A percentile compares a stretch with the other conserved stretches of the same genome.
These are phyloP conservation scores for Ascomycota sp. DNA, from an alignment of 2,329 filamentous ascomycete species.

Conservation along the genomic window DNA sequence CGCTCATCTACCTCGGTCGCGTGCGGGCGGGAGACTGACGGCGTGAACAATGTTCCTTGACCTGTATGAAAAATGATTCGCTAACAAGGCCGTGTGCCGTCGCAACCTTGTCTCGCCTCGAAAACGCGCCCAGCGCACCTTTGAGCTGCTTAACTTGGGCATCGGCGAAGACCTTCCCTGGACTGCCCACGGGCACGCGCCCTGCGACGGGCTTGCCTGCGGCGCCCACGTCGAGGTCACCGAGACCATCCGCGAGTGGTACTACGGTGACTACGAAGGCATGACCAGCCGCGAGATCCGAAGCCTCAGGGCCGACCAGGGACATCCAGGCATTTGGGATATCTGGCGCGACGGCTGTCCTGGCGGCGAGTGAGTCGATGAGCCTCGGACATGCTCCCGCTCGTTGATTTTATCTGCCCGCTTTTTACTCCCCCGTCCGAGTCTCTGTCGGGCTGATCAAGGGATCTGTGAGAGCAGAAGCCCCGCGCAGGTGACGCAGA, in stretches of 20 bases:
- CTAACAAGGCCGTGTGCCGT: no score
- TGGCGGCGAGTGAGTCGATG: conserved; percentile 49
- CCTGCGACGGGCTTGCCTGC: conserved; percentile 24
- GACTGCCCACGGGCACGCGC: conserved; percentile 25
- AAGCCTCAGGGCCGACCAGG: conserved; percentile 31
- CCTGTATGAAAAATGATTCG: no score
- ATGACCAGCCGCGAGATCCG: conserved; percentile 53
- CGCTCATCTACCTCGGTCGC: no score
- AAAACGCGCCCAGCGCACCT: conserved; percentile 66
- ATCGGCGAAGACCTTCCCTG: conserved; percentile 51
- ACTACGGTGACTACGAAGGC: conserved; percentile 76
- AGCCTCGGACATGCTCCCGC: not conserved
- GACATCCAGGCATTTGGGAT: conserved; percentile 45
- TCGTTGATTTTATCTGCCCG: not conserved
- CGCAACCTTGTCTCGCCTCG: conserved; percentile 85
- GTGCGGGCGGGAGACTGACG: no score
- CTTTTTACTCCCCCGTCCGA: not conserved
- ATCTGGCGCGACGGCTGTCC: conserved; percentile 83
- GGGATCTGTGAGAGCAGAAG: conserved; percentile 21
- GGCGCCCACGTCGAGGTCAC: conserved; percentile 44
- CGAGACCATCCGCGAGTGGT: conserved; percentile 63
- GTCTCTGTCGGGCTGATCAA: not conserved
- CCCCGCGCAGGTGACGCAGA: conserved; percentile 48
- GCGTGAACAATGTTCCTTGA: no score
- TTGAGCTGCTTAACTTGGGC: conserved; percentile 66